phyloP scores from a whole-genome alignment of 73 alveolate genomes.

The Diophrys appendiculata region DNA sequence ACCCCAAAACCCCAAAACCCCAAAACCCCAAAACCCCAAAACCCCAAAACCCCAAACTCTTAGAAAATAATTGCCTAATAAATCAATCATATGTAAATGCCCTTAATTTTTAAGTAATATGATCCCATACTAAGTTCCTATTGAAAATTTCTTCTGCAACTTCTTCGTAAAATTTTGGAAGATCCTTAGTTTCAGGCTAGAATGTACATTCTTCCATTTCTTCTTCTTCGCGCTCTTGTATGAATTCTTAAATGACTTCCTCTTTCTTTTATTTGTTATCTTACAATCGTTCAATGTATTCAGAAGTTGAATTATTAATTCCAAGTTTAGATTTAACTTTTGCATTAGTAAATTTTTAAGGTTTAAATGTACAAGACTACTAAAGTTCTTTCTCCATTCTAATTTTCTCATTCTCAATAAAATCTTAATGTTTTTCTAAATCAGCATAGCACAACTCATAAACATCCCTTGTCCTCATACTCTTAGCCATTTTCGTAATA shows the following conservation, averaged over 20 bases:
- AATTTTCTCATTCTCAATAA: neutral
- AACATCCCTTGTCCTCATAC: neutral
- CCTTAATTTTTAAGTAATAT: neutral
- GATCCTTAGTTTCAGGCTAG: neutral
- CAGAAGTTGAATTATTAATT: neutral
- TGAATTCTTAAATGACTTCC: neutral
- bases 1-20: too few species aligned
- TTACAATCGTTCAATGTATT: neutral
- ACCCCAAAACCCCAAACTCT: too few species aligned
- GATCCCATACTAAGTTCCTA: constrained; percentile 1
- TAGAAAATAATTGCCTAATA: too few species aligned
- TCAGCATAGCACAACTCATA: neutral
- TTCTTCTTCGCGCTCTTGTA: neutral
- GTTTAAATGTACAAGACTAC: neutral
- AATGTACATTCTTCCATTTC: neutral
- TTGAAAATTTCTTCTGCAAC: neutral
- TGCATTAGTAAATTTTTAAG: neutral
- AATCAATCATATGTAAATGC: neutral
- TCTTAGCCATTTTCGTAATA: neutral
- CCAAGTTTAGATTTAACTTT: neutral
- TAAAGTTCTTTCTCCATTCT: neutral
- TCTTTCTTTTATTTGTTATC: neutral
- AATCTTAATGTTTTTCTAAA: neutral
- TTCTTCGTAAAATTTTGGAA: neutral
- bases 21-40: too few species aligned